Evolutionary conservation across 306 rosid species (phyloP).

Genomic region (Ceratonia siliqua): DNA sequence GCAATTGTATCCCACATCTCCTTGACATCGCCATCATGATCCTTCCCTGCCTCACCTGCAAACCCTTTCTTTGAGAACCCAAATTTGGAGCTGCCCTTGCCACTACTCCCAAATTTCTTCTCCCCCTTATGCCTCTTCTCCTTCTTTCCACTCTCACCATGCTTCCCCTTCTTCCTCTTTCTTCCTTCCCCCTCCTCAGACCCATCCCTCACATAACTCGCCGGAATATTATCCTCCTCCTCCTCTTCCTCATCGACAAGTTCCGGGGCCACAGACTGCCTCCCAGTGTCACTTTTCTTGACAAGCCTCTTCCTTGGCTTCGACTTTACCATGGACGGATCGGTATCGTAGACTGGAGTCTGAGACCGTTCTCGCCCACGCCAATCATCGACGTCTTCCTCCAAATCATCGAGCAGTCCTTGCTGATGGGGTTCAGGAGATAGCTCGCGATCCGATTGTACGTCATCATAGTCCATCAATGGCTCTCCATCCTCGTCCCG

Average conservation of each 20-base stretch:
- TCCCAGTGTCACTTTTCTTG: slow-evolving; percentile 60
- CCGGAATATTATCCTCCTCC: slow-evolving; percentile 46
- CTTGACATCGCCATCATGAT: slow-evolving; percentile 88
- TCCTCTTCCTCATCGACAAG: slow-evolving; percentile 53
- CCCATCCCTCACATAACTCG: slow-evolving; percentile 54
- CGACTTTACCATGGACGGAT: slow-evolving; percentile 49
- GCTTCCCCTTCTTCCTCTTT: slow-evolving; percentile 54
- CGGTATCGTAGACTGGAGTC: slow-evolving; percentile 78
- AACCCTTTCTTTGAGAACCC: slow-evolving; percentile 58
- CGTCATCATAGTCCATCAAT: slow-evolving; percentile 82
- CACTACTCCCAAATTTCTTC: slow-evolving; percentile 49
- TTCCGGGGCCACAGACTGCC: slow-evolving; percentile 51
- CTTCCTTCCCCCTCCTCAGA: slow-evolving; percentile 47
- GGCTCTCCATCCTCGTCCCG: slow-evolving; percentile 97
- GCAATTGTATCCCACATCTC: slow-evolving; percentile 98
- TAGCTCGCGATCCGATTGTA: slow-evolving; percentile 68
- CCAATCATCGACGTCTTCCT: slow-evolving; percentile 56
- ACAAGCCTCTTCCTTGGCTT: slow-evolving; percentile 88
- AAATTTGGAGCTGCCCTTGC: slow-evolving; percentile 56
- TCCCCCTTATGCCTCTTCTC: slow-evolving; percentile 80
- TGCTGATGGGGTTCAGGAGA: slow-evolving; percentile 69
- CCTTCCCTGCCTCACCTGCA: slow-evolving; percentile 66
- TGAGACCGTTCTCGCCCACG: slow-evolving; percentile 61
- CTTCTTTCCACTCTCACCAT: slow-evolving; percentile 59
- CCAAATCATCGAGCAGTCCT: slow-evolving; percentile 50